Conservation (phyloP, 2,329 filamentous ascomycete species). For the Xylaria sp. region DNA sequence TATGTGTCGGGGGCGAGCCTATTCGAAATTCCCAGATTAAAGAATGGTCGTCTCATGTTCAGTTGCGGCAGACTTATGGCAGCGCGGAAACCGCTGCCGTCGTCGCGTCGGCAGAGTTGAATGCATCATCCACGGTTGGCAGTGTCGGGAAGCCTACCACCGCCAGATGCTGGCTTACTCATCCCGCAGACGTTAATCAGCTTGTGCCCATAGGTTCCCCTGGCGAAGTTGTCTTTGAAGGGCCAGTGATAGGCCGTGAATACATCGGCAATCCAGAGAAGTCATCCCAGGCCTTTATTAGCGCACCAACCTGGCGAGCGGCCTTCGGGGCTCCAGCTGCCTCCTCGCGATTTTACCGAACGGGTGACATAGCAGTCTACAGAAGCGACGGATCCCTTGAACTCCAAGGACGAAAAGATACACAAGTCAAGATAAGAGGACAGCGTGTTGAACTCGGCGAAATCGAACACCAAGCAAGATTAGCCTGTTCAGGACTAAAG, state of each 20-base stretch:
- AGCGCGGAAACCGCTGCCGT: conserved; percentile 25
- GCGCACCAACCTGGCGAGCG: conserved; percentile 18
- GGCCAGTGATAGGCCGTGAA: conserved; percentile 27
- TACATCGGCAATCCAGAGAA: conserved; percentile 35
- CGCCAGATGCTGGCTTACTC: conserved; percentile 30
- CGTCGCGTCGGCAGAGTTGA: conserved; percentile 13
- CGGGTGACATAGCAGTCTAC: conserved; percentile 54
- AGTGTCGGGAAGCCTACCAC: conserved; percentile 16
- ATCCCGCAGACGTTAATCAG: conserved; percentile 23
- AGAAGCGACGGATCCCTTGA: conserved; percentile 49
- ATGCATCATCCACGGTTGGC: conserved; percentile 1
- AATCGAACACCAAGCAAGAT: conserved; percentile 29
- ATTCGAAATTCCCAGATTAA: conserved; percentile 18
- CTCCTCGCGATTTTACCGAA: conserved; percentile 50
- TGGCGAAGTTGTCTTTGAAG: conserved; percentile 36
- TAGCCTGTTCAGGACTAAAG: conserved; percentile 37
- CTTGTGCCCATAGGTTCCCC: conserved; percentile 34
- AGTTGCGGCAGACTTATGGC: conserved; percentile 23
- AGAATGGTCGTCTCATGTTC: conserved; percentile 19
- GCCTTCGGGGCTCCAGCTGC: conserved; percentile 1
- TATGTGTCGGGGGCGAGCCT: conserved; percentile 28
- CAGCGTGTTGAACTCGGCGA: conserved; percentile 57
- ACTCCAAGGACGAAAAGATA: conserved; percentile 60
- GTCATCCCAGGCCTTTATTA: conserved; percentile 29
- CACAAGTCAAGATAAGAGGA: conserved; percentile 64